Conservation (phyloP, 2,329 filamentous ascomycete species). For the Chrysoporthe deuterocubensis region DNA sequence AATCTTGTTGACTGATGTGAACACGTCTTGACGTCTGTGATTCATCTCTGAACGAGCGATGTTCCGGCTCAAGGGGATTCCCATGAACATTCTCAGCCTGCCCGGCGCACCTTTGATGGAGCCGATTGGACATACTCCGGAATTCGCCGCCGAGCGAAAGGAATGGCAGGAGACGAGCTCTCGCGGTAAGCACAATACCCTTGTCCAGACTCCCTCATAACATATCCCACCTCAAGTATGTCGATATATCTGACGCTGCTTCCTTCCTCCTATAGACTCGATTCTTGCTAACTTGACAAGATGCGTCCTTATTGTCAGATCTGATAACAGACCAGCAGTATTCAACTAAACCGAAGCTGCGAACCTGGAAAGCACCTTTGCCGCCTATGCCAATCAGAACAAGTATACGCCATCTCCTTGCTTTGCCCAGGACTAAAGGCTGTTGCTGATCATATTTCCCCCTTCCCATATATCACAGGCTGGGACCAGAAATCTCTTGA, state of each 20-base stretch:
- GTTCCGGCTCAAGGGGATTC: not conserved
- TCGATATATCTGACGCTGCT: not conserved
- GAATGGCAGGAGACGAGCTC: constrained; percentile 9
- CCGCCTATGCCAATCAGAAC: constrained; percentile 2
- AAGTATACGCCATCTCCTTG: constrained; percentile 3
- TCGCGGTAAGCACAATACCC: constrained; percentile 4
- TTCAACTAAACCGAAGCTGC: constrained; percentile 1
- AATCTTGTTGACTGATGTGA: not conserved
- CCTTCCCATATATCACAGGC: constrained; percentile 1
- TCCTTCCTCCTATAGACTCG: not conserved
- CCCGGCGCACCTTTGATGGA: not conserved
- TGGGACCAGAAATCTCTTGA: constrained; percentile 12
- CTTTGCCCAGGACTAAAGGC: not conserved
- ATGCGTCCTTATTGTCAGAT: not conserved
- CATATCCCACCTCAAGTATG: not conserved
- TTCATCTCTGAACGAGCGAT: not conserved
- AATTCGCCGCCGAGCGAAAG: not conserved
- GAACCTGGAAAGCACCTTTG: constrained; percentile 6
- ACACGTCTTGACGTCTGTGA: not conserved
- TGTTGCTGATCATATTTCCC: not conserved
- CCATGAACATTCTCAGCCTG: not conserved
- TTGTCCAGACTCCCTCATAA: not conserved
- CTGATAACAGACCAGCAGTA: not conserved
- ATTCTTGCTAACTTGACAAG: constrained; percentile 8
- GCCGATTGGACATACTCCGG: not conserved